Percentiles rank a stretch among this genome's conserved stretches.
These are phyloP conservation scores for Platanus orientalis DNA, from an alignment of 164 flowering plant genomes.

Conservation along the genomic window DNA sequence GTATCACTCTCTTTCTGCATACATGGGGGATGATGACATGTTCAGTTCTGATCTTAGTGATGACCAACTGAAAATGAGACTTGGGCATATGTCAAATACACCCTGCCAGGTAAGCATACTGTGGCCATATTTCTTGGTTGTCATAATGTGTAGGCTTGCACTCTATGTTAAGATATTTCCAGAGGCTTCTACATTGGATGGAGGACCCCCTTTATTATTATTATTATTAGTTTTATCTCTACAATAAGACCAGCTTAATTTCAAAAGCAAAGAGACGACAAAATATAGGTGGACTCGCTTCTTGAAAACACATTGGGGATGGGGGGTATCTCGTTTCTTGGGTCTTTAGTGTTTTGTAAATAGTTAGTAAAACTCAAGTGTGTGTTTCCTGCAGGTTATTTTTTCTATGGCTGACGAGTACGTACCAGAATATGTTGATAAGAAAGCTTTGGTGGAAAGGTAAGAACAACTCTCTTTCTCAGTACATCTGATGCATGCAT, in stretches of 20 bases:
- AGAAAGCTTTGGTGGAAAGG: constrained; percentile 83
- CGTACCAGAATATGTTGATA: constrained; percentile 94
- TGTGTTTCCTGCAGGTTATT: constrained; percentile 57
- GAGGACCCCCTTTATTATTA: too few species aligned
- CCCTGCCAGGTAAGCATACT: constrained; percentile 73
- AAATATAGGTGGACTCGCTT: too few species aligned
- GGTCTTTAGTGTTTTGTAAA: not conserved
- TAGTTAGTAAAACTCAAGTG: not conserved
- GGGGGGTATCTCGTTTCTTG: too few species aligned
- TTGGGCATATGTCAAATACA: constrained; percentile 87
- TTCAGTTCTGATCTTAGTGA: constrained; percentile 97
- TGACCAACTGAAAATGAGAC: constrained; percentile 74
- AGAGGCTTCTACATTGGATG: too few species aligned
- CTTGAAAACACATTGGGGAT: too few species aligned
- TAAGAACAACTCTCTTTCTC: constrained; percentile 13
- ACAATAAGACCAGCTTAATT: too few species aligned
- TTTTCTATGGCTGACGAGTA: constrained; percentile 95
- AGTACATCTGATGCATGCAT: too few species aligned
- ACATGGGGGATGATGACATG: constrained; percentile 97
- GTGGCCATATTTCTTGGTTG: not conserved
- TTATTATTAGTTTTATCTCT: too few species aligned
- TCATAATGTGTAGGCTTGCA: not conserved
- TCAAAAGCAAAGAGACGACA: too few species aligned
- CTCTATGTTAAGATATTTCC: too few species aligned
- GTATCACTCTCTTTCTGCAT: constrained; percentile 87